Percentiles rank a stretch among this genome's conserved stretches.
Evolutionary conservation across 495 filamentous ascomycete genomes (phyloP).

Genomic region (Articulospora tetracladia): DNA sequence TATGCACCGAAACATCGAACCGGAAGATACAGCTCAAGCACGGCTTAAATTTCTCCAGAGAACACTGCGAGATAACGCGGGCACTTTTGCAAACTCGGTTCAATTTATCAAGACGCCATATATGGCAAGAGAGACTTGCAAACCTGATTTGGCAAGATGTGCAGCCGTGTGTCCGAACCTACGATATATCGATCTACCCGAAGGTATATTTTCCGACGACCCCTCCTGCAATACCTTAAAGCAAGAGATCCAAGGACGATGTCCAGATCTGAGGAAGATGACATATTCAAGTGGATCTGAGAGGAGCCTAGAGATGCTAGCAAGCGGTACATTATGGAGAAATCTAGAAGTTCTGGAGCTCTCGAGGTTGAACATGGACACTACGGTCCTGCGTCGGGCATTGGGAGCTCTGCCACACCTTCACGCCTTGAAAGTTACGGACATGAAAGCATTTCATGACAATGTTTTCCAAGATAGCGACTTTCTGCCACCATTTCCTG

Average conservation of each 20-base stretch:
- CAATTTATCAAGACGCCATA: slow-evolving; percentile 87
- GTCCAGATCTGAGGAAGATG: slow-evolving; percentile 84
- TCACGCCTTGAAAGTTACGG: slow-evolving; percentile 65
- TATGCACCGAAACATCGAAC: slow-evolving; percentile 70
- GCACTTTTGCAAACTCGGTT: slow-evolving; percentile 59
- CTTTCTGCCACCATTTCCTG: slow-evolving; percentile 62
- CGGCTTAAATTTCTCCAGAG: slow-evolving; percentile 76
- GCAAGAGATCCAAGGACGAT: slow-evolving; percentile 78
- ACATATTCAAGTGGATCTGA: slow-evolving; percentile 76
- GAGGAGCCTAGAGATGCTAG: slow-evolving; percentile 66
- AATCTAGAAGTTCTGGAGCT: slow-evolving; percentile 80
- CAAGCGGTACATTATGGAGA: slow-evolving; percentile 63
- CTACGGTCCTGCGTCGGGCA: slow-evolving; percentile 62
- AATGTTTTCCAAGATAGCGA: slow-evolving; percentile 60
- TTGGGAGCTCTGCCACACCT: slow-evolving; percentile 63
- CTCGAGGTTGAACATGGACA: slow-evolving; percentile 66
- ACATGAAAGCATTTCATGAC: slow-evolving; percentile 69
- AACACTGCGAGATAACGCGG: slow-evolving; percentile 69
- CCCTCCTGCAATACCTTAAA: slow-evolving; percentile 66
- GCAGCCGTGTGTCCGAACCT: slow-evolving; percentile 83
- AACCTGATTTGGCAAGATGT: slow-evolving; percentile 77
- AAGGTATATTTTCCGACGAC: slow-evolving; percentile 81
- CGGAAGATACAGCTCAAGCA: slow-evolving; percentile 71
- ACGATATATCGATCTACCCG: slow-evolving; percentile 86
- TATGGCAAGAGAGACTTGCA: slow-evolving; percentile 88